Evolutionary conservation across 2,329 filamentous ascomycete genomes (phyloP).

Genomic region (Chaetothyriales sp.): DNA sequence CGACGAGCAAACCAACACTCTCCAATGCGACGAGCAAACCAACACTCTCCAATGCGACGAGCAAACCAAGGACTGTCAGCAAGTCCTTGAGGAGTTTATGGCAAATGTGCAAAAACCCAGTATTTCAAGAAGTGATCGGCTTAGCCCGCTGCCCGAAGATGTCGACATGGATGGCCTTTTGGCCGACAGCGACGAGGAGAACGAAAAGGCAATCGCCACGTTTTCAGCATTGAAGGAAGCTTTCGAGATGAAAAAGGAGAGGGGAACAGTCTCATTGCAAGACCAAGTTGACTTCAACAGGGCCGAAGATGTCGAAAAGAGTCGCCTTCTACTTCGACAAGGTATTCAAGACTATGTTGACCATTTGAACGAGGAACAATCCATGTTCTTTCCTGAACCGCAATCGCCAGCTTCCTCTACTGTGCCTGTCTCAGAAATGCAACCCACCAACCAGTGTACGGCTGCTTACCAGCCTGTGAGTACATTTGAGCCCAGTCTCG

Average conservation of each 20-base stretch:
- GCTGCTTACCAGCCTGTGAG: background rate
- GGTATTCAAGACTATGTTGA: slow-evolving; percentile 3
- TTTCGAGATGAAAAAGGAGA: slow-evolving; percentile 5
- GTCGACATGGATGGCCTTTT: slow-evolving; percentile 1
- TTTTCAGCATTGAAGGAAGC: slow-evolving; percentile 7
- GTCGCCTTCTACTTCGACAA: slow-evolving; percentile 7
- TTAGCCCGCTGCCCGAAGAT: background rate
- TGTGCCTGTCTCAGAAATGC: background rate
- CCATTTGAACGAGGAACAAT: slow-evolving; percentile 7
- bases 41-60: background rate
- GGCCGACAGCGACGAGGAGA: slow-evolving; percentile 3
- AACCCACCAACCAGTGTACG: background rate
- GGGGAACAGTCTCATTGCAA: slow-evolving; percentile 1
- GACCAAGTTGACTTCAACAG: slow-evolving; percentile 9
- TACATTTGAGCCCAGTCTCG: background rate
- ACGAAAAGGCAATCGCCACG: background rate
- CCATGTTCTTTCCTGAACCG: slow-evolving; percentile 10
- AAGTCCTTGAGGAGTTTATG: background rate
- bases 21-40: too few species aligned
- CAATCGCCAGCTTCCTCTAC: background rate
- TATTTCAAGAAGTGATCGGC: background rate
- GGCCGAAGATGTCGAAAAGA: slow-evolving; percentile 6
- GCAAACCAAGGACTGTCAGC: background rate
- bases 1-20: background rate
- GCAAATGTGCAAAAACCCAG: background rate